Base-by-base conservation (phyloP, 148 eudicot species). In the Rhododendron griersonianum region DNA sequence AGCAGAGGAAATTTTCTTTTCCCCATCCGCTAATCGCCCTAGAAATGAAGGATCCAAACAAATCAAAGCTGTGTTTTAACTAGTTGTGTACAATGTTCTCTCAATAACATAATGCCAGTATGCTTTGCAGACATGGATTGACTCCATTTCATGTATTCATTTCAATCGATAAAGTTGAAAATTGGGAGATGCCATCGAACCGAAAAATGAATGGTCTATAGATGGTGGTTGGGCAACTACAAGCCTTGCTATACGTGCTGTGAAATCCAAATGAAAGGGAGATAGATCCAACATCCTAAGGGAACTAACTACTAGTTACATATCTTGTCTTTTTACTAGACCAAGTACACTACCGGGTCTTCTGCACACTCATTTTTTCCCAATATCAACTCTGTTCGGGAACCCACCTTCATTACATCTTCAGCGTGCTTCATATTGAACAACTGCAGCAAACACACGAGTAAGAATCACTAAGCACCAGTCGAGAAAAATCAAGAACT, bases 371-470 rank as follows among this genome's bases (percentile, higher is more conserved):
- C 37, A 19, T 71, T 4, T 1, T 41, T 3, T 67, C 4, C 30
- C 33, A 25, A 9, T 65, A 65, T 65, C 73, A 25, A 63, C 73
- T 65, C 14, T 8, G 33, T n/a, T 65, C 1, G 14, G 25, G 33
- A 65, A 25, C 73, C 33, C 2, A n/a, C 15, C 33, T 65, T 65
- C 73, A n/a, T 65, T 65, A 65, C 73, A 65, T 79, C 59, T 47
- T 91, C 86, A 91, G 47, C 93, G 88, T 59, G 90, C 93, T 88
- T 89, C 90, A 45, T 91, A 91, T 85, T 89, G 91, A 77, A 91
- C 87, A 88, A 91, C 91, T 91, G 92, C 48, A 80, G 28, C 55
- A 2, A 78, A 73, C 1, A 37, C 15, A 18, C 9, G 19, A 33
- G 28, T 44, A 83, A 57, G 13, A 30, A 19, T 44, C 39, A 16